A percentile compares a stretch with the other conserved stretches of the same genome.
These are phyloP conservation scores for Agrocybe praecox DNA, from an alignment of 768 basidiomycete genomes.

Conservation along the genomic window DNA sequence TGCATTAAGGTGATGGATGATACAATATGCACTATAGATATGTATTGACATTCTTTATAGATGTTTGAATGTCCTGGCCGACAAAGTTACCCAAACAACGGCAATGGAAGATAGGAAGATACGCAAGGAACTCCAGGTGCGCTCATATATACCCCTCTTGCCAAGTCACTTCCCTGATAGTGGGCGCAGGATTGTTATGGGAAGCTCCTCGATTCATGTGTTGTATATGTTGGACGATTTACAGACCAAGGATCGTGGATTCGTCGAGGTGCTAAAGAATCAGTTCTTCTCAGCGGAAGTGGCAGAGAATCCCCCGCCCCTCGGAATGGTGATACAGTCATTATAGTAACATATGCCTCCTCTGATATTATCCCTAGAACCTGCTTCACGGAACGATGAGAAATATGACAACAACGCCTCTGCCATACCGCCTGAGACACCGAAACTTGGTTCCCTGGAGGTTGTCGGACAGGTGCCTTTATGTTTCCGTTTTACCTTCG, in stretches of 20 bases:
- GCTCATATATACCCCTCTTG: neutral
- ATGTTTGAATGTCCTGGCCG: constrained; percentile 76
- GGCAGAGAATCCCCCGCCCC: constrained; percentile 74
- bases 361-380: constrained; percentile 27
- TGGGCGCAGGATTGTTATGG: constrained; percentile 71
- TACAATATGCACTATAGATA: neutral
- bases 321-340: constrained; percentile 45
- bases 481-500: neutral
- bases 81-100: constrained; percentile 85
- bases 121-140: constrained; percentile 86
- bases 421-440: constrained; percentile 36
- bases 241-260: constrained; percentile 83
- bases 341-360: neutral
- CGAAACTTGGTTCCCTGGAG: constrained; percentile 40
- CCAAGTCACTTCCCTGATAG: neutral
- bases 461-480: constrained; percentile 47
- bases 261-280: constrained; percentile 66
- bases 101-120: constrained; percentile 89
- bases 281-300: constrained; percentile 44
- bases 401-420: constrained; percentile 50
- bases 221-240: constrained; percentile 72
- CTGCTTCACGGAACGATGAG: constrained; percentile 52
- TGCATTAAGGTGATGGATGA: constrained; percentile 61
- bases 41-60: constrained; percentile 34
- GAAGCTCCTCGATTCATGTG: constrained; percentile 81